Evolutionary conservation across 345 rosid species (phyloP).

Genomic region (Pistacia vera): DNA sequence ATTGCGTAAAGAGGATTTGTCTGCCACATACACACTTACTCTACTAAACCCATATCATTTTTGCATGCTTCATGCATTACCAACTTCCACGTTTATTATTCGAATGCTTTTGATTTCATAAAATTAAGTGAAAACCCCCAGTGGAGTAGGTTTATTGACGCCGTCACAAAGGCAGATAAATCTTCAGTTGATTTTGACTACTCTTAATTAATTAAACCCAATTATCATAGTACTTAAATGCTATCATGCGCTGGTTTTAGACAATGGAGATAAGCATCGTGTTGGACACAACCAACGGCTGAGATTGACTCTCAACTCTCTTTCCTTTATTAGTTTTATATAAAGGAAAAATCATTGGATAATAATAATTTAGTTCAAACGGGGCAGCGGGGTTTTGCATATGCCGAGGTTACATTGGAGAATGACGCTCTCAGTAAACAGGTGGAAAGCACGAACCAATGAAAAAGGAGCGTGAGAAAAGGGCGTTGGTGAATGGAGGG

Average conservation of each 20-base stretch:
- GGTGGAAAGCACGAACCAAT: background rate
- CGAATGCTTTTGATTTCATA: too few relatives aligned
- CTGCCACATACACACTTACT: background rate
- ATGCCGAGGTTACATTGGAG: conserved; percentile 21
- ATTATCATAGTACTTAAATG: too few relatives aligned
- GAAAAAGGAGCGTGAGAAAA: background rate
- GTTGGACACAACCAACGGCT: conserved; percentile 40
- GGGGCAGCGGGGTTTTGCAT: background rate
- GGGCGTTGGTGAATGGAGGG: background rate
- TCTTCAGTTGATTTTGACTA: conserved; percentile 30
- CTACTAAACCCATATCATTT: background rate
- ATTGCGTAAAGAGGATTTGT: conserved; percentile 18
- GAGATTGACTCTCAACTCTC: conserved; percentile 4
- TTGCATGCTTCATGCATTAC: background rate
- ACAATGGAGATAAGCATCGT: conserved; percentile 13
- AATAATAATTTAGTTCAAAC: conserved; percentile 25
- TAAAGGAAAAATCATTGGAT: conserved; percentile 24
- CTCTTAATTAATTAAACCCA: background rate
- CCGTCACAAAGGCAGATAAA: background rate
- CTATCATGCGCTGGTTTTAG: conserved; percentile 12
- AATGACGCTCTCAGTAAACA: background rate
- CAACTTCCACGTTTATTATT: too few relatives aligned
- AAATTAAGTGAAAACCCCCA: too few relatives aligned
- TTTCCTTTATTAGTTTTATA: background rate
- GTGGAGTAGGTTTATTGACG: conserved; percentile 9